Evolutionary conservation across 257 asterid species (phyloP).

Genomic region (Salvia rosmarinus): DNA sequence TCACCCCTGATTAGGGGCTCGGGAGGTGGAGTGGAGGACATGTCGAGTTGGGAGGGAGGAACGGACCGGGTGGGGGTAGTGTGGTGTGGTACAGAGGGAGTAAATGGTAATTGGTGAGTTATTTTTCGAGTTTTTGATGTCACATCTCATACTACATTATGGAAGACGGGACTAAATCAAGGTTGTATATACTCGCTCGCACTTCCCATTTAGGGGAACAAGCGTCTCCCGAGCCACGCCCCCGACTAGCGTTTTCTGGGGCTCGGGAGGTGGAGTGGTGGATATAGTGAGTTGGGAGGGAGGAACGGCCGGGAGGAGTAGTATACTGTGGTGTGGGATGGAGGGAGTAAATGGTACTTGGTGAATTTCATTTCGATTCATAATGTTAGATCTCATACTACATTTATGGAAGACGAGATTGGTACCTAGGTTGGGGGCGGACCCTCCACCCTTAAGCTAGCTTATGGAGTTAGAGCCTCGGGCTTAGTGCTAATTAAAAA

Average conservation of each 20-base stretch:
- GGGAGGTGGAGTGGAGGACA: constrained; percentile 34
- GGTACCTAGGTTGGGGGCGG: no score
- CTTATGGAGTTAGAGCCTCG: no score
- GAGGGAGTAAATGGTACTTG: neutral
- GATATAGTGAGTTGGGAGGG: constrained; percentile 1
- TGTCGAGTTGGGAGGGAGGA: constrained; percentile 10
- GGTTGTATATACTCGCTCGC: constrained; percentile 18
- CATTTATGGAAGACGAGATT: neutral
- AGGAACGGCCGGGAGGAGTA: neutral
- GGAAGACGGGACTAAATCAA: neutral
- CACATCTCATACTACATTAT: constrained; percentile 25
- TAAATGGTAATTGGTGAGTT: constrained; percentile 6
- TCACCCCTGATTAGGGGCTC: neutral
- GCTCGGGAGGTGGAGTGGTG: neutral
- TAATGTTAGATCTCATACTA: constrained; percentile 17
- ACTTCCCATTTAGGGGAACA: constrained; percentile 37
- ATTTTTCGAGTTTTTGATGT: neutral
- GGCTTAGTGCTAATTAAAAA: no score
- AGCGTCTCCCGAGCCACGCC: constrained; percentile 24
- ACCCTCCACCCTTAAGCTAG: no score
- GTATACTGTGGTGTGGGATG: neutral
- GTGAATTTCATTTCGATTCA: neutral
- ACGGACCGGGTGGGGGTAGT: neutral
- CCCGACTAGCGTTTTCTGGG: neutral
- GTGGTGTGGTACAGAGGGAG: neutral